These are phyloP conservation scores for Candida vaughaniae DNA, from an alignment of 805 yeast genomes.

Conservation along the genomic window DNA sequence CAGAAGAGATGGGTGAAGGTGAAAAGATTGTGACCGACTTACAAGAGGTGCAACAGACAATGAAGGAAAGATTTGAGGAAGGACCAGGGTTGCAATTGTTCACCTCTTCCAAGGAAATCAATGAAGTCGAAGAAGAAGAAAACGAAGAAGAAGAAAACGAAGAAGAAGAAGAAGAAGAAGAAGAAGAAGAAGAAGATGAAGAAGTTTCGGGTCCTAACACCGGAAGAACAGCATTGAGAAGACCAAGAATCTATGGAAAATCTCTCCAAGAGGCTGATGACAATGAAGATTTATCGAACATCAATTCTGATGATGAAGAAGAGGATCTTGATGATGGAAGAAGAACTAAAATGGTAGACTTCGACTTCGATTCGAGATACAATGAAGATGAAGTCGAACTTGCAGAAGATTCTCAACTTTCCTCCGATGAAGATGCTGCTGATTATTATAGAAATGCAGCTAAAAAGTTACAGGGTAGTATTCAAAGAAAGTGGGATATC, in stretches of 20 bases:
- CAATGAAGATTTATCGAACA: conserved; percentile 27
- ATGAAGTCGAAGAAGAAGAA: conserved; percentile 30
- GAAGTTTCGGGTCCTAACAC: conserved; percentile 16
- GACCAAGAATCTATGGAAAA: conserved; percentile 57
- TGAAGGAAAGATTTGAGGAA: conserved; percentile 55
- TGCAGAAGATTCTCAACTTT: conserved; percentile 48
- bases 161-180: conserved; percentile 31
- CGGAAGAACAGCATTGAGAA: conserved; percentile 68
- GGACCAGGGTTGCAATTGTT: conserved; percentile 78
- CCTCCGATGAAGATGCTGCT: conserved; percentile 36
- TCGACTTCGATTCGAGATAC: conserved; percentile 42
- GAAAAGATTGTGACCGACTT: conserved; percentile 80
- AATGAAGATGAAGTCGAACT: conserved; percentile 38
- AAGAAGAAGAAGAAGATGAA: conserved; percentile 22
- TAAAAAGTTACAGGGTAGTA: conserved; percentile 52
- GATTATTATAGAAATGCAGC: conserved; percentile 53
- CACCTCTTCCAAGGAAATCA: conserved; percentile 54
- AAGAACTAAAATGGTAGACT: conserved; percentile 44
- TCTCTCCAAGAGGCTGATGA: conserved; percentile 49
- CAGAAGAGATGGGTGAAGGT: conserved; percentile 67
- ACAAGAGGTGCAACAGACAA: conserved; percentile 64
- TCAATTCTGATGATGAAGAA: conserved; percentile 39
- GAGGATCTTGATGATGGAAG: conserved; percentile 39
- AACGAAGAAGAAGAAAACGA: conserved; percentile 43
- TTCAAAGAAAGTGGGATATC: conserved; percentile 69